Percentiles rank a stretch among this genome's conserved stretches.
Conservation (phyloP, 371 early-diverging fungal genomes). For the Lichtheimia corymbifera region DNA sequence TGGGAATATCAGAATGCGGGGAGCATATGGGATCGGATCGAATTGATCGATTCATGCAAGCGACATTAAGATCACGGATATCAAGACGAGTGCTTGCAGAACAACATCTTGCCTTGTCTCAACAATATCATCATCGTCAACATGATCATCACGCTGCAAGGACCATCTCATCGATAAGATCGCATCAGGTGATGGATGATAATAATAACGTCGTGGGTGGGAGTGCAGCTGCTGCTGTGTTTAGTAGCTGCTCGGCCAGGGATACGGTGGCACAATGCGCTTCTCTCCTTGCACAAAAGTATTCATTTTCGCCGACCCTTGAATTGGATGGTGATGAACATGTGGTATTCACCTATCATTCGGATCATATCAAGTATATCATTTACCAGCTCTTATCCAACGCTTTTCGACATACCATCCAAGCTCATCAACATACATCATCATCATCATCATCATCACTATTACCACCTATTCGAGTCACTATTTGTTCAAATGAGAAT, state of each 20-base stretch:
- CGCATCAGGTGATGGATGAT: conserved; percentile 3
- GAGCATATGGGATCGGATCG: conserved; percentile 56
- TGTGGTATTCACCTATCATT: conserved; percentile 78
- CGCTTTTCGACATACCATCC: conserved; percentile 58
- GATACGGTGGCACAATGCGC: conserved; percentile 64
- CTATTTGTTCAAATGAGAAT: conserved; percentile 62
- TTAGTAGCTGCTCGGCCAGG: conserved; percentile 59
- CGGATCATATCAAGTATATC: conserved; percentile 86
- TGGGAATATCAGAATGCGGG: conserved; percentile 76
- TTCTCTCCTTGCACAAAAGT: conserved; percentile 37
- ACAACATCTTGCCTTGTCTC: conserved; percentile 75
- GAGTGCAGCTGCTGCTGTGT: conserved; percentile 31
- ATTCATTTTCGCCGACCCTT: conserved; percentile 16
- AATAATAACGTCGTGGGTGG: too few relatives aligned
- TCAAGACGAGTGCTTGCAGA: conserved; percentile 83
- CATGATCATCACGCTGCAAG: conserved; percentile 7
- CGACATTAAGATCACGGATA: conserved; percentile 78
- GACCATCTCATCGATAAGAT: conserved; percentile 24
- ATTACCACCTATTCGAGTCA: conserved; percentile 66
- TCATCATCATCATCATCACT: not conserved
- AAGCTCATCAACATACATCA: conserved; percentile 11
- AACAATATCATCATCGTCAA: conserved; percentile 19
- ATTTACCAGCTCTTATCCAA: conserved; percentile 82
- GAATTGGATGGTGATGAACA: conserved; percentile 66
- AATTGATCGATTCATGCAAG: conserved; percentile 79